Evolutionary conservation across 73 alveolate genomes (phyloP).

Genomic region (Paramecium sonneborni): DNA sequence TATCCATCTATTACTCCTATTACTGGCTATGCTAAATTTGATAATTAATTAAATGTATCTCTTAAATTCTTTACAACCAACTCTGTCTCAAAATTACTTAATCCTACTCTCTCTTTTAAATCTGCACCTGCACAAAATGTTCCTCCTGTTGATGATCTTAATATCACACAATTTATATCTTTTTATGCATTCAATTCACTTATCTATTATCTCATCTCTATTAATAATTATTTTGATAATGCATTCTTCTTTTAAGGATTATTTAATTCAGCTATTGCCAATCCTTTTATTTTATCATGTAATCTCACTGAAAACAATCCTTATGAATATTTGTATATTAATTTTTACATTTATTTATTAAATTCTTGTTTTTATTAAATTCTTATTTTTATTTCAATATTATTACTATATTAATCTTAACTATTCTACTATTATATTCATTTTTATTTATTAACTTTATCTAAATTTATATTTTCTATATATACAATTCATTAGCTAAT

Average conservation of each 20-base stretch:
- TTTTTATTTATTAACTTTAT: too few relatives aligned
- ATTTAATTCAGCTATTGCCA: conserved; percentile 66
- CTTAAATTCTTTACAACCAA: conserved; percentile 77
- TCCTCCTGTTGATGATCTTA: conserved; percentile 73
- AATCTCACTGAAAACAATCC: neutral
- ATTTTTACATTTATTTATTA: neutral
- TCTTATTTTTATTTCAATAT: too few relatives aligned
- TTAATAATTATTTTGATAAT: conserved; percentile 66
- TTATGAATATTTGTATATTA: neutral
- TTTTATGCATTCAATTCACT: conserved; percentile 48
- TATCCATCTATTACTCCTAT: conserved; percentile 92
- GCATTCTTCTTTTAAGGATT: conserved; percentile 76
- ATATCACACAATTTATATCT: conserved; percentile 65
- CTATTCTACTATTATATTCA: too few relatives aligned
- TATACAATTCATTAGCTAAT: too few relatives aligned
- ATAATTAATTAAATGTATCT: conserved; percentile 77
- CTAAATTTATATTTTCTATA: too few relatives aligned
- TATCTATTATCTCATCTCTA: conserved; percentile 64
- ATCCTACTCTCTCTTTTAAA: conserved; percentile 84
- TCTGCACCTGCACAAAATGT: conserved; percentile 92
- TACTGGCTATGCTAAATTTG: conserved; percentile 85
- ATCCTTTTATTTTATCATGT: neutral
- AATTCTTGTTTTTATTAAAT: too few relatives aligned
- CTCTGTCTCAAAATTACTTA: conserved; percentile 78
- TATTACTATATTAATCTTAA: too few relatives aligned